These are phyloP conservation scores for Paracamarosporium sp. DNA, from an alignment of 2,329 filamentous ascomycete species.

Conservation along the genomic window DNA sequence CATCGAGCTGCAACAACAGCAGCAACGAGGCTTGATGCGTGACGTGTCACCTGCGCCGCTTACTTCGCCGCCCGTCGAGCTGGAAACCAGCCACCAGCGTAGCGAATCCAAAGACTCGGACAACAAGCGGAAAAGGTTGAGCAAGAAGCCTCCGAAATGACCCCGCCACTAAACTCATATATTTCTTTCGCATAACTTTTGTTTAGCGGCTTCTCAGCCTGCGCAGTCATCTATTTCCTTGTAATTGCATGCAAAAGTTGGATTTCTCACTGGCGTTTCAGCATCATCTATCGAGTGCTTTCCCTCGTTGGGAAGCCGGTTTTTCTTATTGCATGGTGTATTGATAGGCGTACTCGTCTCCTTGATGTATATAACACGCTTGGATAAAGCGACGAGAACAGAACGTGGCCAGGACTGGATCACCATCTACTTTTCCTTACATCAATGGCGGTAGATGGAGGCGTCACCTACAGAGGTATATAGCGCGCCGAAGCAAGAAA, in stretches of 20 bases:
- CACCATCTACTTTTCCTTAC: conserved; percentile 3
- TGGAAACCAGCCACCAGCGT: conserved; percentile 29
- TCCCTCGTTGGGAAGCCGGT: too few species aligned
- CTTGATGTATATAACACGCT: not conserved
- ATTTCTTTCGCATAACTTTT: not conserved
- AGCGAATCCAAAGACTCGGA: conserved; percentile 43
- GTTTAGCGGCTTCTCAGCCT: not conserved
- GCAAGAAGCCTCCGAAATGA: conserved; percentile 37
- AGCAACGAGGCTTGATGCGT: conserved; percentile 41
- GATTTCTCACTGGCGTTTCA: conserved; percentile 8
- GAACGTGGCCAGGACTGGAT: not conserved
- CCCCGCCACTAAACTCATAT: not conserved
- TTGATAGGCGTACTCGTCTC: not conserved
- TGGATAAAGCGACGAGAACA: not conserved
- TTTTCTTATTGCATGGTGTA: not conserved
- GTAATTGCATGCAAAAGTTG: conserved; percentile 10
- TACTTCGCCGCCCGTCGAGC: conserved; percentile 18
- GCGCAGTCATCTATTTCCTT: not conserved
- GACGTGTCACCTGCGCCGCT: conserved; percentile 42
- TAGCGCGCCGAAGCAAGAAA: not conserved
- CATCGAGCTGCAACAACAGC: conserved; percentile 45
- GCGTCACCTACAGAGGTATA: not conserved
- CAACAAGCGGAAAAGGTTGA: conserved; percentile 40
- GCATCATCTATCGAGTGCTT: not conserved
- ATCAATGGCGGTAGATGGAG: not conserved